phyloP scores from a whole-genome alignment of 2,329 filamentous ascomycete genomes.

The Orbilia blumenaviensis region DNA sequence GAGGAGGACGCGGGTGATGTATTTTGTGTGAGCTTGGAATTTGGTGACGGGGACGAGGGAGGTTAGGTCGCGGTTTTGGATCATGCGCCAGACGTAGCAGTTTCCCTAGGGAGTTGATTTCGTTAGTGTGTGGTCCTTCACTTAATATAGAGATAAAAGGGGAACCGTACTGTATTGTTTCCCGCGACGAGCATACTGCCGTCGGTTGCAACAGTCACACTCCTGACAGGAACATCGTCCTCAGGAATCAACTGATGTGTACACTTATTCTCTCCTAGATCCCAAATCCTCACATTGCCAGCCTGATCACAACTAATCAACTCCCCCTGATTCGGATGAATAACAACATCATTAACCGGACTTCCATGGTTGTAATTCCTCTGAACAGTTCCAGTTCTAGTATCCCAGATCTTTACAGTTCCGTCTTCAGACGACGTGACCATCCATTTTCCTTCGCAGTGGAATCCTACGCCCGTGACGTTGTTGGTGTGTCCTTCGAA shows the following conservation, averaged over 20 bases:
- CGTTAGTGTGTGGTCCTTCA: background rate
- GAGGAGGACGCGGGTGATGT: slow-evolving; percentile 89
- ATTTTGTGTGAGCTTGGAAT: slow-evolving; percentile 89
- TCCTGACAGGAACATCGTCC: slow-evolving; percentile 91
- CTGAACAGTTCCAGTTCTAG: slow-evolving; percentile 82
- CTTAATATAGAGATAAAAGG: background rate
- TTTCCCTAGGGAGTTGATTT: slow-evolving; percentile 82
- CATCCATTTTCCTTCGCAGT: slow-evolving; percentile 99
- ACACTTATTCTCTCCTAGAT: slow-evolving; percentile 95
- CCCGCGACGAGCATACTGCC: slow-evolving; percentile 91
- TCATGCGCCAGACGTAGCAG: slow-evolving; percentile 95
- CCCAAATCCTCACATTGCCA: slow-evolving; percentile 94
- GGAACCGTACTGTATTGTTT: slow-evolving; percentile 77
- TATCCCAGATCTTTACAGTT: slow-evolving; percentile 98
- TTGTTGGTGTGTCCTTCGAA: slow-evolving; percentile 97
- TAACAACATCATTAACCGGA: slow-evolving; percentile 97
- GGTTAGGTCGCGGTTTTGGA: slow-evolving; percentile 82
- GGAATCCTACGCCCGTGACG: slow-evolving; percentile 94
- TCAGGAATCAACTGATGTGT: slow-evolving; percentile 95
- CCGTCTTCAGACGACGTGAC: slow-evolving; percentile 97
- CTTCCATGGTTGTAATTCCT: slow-evolving; percentile 90
- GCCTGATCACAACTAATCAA: slow-evolving; percentile 94
- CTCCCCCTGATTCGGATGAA: slow-evolving; percentile 98
- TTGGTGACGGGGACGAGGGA: slow-evolving; percentile 85
- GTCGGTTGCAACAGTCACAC: slow-evolving; percentile 94